Percentiles rank a stretch among this genome's conserved stretches.
Evolutionary conservation across 164 flowering plant species (phyloP).

Genomic region (Magnolia kwangsiensis): DNA sequence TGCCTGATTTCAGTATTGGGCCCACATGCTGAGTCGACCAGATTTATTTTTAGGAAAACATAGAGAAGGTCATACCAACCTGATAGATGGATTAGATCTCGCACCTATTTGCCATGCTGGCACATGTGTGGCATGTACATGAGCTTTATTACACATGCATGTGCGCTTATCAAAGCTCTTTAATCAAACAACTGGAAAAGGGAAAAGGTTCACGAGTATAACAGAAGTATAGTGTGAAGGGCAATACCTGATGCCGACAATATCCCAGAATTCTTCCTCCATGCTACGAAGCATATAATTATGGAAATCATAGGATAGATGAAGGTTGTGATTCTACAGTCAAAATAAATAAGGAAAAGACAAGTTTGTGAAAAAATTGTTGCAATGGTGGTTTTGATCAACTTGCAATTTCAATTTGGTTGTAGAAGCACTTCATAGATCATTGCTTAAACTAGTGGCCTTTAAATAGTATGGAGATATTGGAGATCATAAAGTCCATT

Average conservation of each 20-base stretch:
- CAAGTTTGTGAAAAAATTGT: not conserved
- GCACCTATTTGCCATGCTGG: no score
- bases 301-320: constrained; percentile 76
- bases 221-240: not conserved
- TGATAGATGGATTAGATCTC: no score
- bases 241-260: constrained; percentile 79
- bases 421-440: not conserved
- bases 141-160: no score
- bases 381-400: not conserved
- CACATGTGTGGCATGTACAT: no score
- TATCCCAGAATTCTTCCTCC: constrained; percentile 93
- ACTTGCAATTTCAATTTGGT: not conserved
- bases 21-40: no score
- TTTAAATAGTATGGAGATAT: no score
- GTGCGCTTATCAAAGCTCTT: not conserved
- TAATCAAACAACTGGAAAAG: not conserved
- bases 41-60: no score
- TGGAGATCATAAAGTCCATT: not conserved
- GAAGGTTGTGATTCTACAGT: constrained; percentile 80
- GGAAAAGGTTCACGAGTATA: not conserved
- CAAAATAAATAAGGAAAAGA: not conserved
- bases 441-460: not conserved
- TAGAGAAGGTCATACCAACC: no score
- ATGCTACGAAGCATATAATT: constrained; percentile 87
- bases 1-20: no score